These are phyloP conservation scores for Trichoderma polysporum DNA, from an alignment of 2,329 filamentous ascomycete genomes.

Conservation along the genomic window DNA sequence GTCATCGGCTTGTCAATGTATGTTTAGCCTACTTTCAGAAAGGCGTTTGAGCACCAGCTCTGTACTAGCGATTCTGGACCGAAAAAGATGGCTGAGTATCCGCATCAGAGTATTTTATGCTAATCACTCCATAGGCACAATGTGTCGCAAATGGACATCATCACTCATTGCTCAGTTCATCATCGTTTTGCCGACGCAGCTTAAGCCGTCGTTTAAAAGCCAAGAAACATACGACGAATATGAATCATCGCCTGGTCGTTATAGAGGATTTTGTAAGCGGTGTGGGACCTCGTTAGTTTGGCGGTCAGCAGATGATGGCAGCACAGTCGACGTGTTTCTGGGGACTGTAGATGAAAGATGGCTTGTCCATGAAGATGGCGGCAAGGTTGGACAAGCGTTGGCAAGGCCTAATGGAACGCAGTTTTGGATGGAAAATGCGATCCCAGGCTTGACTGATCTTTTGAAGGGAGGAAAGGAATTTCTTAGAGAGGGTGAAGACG, in stretches of 20 bases:
- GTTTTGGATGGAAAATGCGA: conserved; percentile 15
- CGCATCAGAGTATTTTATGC: neutral
- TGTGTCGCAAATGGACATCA: conserved; percentile 15
- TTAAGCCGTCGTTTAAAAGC: neutral
- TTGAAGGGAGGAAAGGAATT: neutral
- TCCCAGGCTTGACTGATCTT: conserved; percentile 4
- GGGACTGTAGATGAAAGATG: conserved; percentile 4
- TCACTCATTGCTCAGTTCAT: conserved; percentile 17
- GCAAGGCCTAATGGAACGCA: conserved; percentile 5
- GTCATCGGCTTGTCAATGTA: conserved; percentile 15
- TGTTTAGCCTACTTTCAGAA: neutral
- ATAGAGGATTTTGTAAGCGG: conserved; percentile 11
- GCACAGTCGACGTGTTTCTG: conserved; percentile 7
- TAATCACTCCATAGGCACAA: neutral
- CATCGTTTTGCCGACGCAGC: neutral
- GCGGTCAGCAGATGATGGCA: conserved; percentile 1
- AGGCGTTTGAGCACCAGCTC: no score
- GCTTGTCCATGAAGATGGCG: conserved; percentile 8
- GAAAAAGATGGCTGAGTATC: no score
- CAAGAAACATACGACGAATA: neutral
- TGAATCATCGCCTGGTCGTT: conserved; percentile 8
- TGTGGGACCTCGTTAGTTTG: conserved; percentile 11
- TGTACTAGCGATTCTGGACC: no score
- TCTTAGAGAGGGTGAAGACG: conserved; percentile 2
- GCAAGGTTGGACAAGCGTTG: conserved; percentile 11